Percentiles rank a stretch among this genome's conserved stretches.
These are phyloP conservation scores for Biscogniauxia sp. DNA, from an alignment of 2,329 filamentous ascomycete genomes.

Conservation along the genomic window DNA sequence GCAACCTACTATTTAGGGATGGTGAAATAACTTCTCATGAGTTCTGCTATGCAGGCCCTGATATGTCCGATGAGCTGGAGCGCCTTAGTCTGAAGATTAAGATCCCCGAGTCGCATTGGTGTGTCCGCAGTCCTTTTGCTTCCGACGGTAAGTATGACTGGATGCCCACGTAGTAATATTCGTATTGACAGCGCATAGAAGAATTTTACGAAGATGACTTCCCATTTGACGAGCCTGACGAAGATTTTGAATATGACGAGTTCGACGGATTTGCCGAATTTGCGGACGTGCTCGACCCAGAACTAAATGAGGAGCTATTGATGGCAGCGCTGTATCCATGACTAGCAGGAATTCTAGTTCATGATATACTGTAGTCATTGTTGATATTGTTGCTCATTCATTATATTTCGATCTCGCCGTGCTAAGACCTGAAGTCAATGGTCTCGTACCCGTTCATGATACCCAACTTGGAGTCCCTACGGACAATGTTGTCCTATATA, in stretches of 20 bases:
- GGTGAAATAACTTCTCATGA: background rate
- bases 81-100: background rate
- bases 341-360: background rate
- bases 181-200: background rate
- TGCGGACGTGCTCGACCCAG: background rate
- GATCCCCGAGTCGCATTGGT: background rate
- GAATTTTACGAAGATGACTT: background rate
- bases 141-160: background rate
- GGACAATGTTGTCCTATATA: too few relatives aligned
- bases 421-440: too few relatives aligned
- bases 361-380: background rate
- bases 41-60: slow-evolving; percentile 10
- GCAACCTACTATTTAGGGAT: background rate
- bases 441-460: too few relatives aligned
- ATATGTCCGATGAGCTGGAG: slow-evolving; percentile 9
- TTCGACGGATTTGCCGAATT: background rate
- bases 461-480: too few relatives aligned
- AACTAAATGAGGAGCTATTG: background rate
- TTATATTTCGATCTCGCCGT: too few relatives aligned
- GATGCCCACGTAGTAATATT: background rate
- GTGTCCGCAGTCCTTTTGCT: background rate
- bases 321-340: background rate
- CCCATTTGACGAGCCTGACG: background rate
- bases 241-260: background rate
- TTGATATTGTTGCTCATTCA: too few relatives aligned